Conservation (phyloP, 441 rosid species). For the Arabidopsis lyrata region DNA sequence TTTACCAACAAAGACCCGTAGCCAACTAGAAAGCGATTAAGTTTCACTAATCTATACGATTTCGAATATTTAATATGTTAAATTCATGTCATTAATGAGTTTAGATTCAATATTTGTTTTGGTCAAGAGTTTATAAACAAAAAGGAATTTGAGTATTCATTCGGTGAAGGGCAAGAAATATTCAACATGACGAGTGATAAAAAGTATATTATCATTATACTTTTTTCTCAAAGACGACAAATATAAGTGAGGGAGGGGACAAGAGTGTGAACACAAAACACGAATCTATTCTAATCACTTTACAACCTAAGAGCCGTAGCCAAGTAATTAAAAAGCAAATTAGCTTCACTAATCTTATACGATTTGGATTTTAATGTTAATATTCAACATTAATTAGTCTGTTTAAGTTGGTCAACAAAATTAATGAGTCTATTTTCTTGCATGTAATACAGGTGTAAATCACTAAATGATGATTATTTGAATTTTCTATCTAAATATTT, state of each 20-base stretch:
- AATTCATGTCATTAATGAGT: background rate
- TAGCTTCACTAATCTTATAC: constrained; percentile 26
- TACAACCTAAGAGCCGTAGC: constrained; percentile 28
- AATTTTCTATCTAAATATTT: constrained; percentile 27
- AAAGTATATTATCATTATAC: background rate
- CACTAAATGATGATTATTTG: constrained; percentile 15
- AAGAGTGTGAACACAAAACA: constrained; percentile 27
- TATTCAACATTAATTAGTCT: background rate
- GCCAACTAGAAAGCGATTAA: background rate
- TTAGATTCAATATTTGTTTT: background rate
- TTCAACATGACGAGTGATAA: background rate
- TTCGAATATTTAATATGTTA: background rate
- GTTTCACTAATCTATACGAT: constrained; percentile 25
- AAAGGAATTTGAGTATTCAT: background rate
- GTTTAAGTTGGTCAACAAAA: background rate
- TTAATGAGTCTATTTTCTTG: background rate
- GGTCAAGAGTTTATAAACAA: background rate
- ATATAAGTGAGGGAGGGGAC: constrained; percentile 29
- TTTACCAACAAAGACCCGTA: constrained; percentile 28
- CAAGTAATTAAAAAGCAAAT: constrained; percentile 6
- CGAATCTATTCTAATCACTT: constrained; percentile 37
- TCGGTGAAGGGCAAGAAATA: constrained; percentile 7
- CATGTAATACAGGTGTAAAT: constrained; percentile 24
- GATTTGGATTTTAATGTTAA: background rate
- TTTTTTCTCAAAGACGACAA: constrained; percentile 32